phyloP scores from a whole-genome alignment of 257 asterid species.

The Handroanthus guayacan region DNA sequence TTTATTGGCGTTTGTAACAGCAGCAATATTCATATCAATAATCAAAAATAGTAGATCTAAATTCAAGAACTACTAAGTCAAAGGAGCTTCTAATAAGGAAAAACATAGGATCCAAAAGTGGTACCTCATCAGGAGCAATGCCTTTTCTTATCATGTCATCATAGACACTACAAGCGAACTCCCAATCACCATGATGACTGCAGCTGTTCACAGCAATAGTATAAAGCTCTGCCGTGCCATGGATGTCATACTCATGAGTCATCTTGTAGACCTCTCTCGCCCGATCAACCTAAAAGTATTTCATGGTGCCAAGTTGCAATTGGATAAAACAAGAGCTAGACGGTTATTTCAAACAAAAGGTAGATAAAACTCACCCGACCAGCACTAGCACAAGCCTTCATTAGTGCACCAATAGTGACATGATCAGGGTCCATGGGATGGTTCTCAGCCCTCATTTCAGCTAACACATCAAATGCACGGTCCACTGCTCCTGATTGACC shows the following conservation, averaged over 20 bases:
- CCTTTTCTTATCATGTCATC: constrained; percentile 86
- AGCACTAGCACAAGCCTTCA: constrained; percentile 89
- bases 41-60: constrained; percentile 12
- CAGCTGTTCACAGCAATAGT: constrained; percentile 97
- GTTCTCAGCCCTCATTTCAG: constrained; percentile 83
- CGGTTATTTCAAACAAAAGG: constrained; percentile 30
- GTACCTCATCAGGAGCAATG: constrained; percentile 95
- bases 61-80: constrained; percentile 16
- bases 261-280: constrained; percentile 85
- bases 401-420: constrained; percentile 90
- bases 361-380: constrained; percentile 69
- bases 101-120: constrained; percentile 23
- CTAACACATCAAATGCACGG: constrained; percentile 95
- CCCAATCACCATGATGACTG: constrained; percentile 94
- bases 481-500: constrained; percentile 97
- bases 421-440: constrained; percentile 96
- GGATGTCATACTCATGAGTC: constrained; percentile 77
- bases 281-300: constrained; percentile 69
- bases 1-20: constrained; percentile 9
- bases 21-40: constrained; percentile 23
- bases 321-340: constrained; percentile 33
- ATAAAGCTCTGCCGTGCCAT: constrained; percentile 93
- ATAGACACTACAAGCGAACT: constrained; percentile 80
- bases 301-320: constrained; percentile 22
- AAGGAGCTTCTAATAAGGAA: constrained; percentile 27